Evolutionary conservation across 345 rosid species (phyloP), one percentile per base, ranked within the genome.

Genomic region (Salix viminalis): DNA sequence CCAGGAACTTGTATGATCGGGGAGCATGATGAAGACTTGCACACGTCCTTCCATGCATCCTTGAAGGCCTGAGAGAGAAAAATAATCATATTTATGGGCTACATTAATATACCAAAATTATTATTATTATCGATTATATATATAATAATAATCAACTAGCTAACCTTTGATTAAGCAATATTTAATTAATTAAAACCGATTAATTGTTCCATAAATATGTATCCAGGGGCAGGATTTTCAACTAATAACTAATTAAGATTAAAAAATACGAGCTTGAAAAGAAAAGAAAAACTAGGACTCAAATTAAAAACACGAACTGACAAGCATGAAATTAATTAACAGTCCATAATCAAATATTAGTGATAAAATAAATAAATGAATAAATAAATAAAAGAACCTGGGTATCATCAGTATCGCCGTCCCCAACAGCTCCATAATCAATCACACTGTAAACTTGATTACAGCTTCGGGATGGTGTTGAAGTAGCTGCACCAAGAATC

Each of bases 21-120:
- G 50, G 61, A 28, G 14, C 52, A 21, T 60, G 64, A 76, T 54
- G 58, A 34, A 5, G 69, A 70, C 21, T 76, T 76, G 80, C 89
- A 87, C n/a, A 83, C 52, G 14, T 79, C 85, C 42, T 76, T 36
- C 88, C 89, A 84, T 41, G 89, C 84, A 60, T 81, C 70, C 36
- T 16, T 61, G 67, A 85, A 86, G 23, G 87, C 85, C 91, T 85
- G 28, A 71, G 16, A 44, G 50, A 44, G 50, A 3, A 1, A 24
- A 5, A 34, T 5, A 34, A 34, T 62, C 41, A 23, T 67, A 26
- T 30, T 19, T 1, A 14, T 48, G 7, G 68, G 8, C 6, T 14
- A 61, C 23, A 30, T 54, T 52, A 32, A 41, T 41, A 44, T 13
- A 44, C 12, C 44, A 41, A 9, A 41, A 1, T 41, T 41, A 41